phyloP scores from a whole-genome alignment of 2,329 filamentous ascomycete species.

The Fusarium xyrophilum region DNA sequence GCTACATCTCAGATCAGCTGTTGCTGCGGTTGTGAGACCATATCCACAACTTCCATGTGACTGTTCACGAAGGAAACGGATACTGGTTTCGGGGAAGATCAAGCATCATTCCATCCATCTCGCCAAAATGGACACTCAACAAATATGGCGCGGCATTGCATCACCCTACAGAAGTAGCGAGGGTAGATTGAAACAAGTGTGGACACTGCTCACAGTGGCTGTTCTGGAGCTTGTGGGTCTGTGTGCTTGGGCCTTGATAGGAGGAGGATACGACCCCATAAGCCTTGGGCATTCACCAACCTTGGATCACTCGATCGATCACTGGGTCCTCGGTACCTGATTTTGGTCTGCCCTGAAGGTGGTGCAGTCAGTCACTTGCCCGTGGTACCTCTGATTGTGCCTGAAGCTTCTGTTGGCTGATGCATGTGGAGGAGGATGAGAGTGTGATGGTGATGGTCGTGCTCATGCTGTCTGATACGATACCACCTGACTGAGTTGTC shows the following conservation, averaged over 20 bases:
- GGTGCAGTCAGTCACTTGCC: conserved; percentile 29
- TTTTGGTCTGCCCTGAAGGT: conserved; percentile 18
- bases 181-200: conserved; percentile 38
- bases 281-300: conserved; percentile 37
- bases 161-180: conserved; percentile 31
- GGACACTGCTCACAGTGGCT: conserved; percentile 31
- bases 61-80: not conserved
- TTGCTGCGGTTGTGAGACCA: not conserved
- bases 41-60: conserved; percentile 1
- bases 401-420: conserved; percentile 20
- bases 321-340: conserved; percentile 35
- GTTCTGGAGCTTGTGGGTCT: conserved; percentile 13
- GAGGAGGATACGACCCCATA: conserved; percentile 30
- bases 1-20: not conserved
- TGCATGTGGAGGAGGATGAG: conserved; percentile 14
- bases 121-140: conserved; percentile 12
- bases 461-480: conserved; percentile 29
- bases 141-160: conserved; percentile 27
- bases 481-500: conserved; percentile 32
- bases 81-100: conserved; percentile 18
- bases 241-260: conserved; percentile 36
- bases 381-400: conserved; percentile 13
- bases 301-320: conserved; percentile 36
- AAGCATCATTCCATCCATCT: conserved; percentile 13
- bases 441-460: conserved; percentile 34